Conservation (phyloP, 164 flowering plant genomes). For the Magnolia changhungtana region DNA sequence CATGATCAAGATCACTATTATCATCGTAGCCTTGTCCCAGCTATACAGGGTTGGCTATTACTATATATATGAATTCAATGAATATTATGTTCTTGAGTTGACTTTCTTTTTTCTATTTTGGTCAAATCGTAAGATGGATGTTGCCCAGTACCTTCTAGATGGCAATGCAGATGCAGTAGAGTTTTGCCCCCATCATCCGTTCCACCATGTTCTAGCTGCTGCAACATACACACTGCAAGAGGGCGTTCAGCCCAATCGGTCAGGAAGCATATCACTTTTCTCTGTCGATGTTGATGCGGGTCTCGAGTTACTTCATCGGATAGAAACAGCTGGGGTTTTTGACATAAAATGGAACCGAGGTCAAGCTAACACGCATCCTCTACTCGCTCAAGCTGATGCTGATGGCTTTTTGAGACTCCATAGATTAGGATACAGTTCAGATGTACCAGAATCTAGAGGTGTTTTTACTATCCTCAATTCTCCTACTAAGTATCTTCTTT, state of each 20-base stretch:
- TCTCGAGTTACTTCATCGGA: constrained; percentile 42
- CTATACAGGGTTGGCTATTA: too few relatives aligned
- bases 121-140: constrained; percentile 46
- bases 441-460: constrained; percentile 31
- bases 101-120: neutral
- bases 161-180: constrained; percentile 94
- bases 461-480: neutral
- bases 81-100: neutral
- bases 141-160: constrained; percentile 60
- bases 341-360: constrained; percentile 83
- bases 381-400: constrained; percentile 92
- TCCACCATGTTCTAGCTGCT: constrained; percentile 63
- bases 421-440: constrained; percentile 28
- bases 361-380: constrained; percentile 29
- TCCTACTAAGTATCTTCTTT: neutral
- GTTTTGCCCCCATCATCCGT: constrained; percentile 71
- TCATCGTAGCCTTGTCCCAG: too few relatives aligned
- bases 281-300: constrained; percentile 48
- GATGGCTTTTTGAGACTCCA: constrained; percentile 68
- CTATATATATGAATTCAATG: neutral
- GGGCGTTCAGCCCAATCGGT: constrained; percentile 60
- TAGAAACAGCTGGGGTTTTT: constrained; percentile 74
- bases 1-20: too few relatives aligned
- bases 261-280: constrained; percentile 76
- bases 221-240: constrained; percentile 86